Conservation (phyloP, 306 rosid species). For the Lotus japonicus region DNA sequence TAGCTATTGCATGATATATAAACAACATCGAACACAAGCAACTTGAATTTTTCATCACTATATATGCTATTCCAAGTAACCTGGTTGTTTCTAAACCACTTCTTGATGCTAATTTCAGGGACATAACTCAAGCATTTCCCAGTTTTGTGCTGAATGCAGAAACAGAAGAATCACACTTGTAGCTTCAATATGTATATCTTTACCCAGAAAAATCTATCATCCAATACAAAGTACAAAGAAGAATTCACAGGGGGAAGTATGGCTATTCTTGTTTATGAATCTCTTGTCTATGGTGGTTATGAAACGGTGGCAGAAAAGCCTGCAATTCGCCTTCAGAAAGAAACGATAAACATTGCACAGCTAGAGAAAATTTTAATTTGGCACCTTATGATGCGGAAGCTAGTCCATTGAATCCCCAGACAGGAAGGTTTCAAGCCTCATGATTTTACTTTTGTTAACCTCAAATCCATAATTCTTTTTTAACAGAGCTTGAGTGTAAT, state of each 20-base stretch:
- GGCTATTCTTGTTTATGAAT: background rate
- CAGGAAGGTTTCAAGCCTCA: too few species aligned
- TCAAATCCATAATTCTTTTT: too few species aligned
- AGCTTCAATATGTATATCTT: background rate
- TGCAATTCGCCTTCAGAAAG: background rate
- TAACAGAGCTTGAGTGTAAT: too few species aligned
- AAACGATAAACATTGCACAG: background rate
- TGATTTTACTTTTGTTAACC: background rate
- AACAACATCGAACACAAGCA: too few species aligned
- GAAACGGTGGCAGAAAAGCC: background rate
- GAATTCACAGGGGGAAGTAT: background rate
- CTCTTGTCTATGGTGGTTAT: background rate
- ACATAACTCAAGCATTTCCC: slow-evolving; percentile 31
- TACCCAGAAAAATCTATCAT: background rate
- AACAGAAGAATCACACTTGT: slow-evolving; percentile 4
- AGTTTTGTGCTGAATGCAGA: slow-evolving; percentile 25
- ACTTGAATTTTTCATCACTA: background rate
- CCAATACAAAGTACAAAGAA: background rate
- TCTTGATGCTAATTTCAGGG: slow-evolving; percentile 22
- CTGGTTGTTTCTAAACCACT: background rate
- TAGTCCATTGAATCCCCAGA: background rate
- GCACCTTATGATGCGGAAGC: background rate
- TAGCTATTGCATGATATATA: too few species aligned
- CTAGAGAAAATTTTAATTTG: background rate
- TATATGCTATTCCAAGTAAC: background rate